Conservation (phyloP, 441 rosid species). For the Euphorbia celastroides region DNA sequence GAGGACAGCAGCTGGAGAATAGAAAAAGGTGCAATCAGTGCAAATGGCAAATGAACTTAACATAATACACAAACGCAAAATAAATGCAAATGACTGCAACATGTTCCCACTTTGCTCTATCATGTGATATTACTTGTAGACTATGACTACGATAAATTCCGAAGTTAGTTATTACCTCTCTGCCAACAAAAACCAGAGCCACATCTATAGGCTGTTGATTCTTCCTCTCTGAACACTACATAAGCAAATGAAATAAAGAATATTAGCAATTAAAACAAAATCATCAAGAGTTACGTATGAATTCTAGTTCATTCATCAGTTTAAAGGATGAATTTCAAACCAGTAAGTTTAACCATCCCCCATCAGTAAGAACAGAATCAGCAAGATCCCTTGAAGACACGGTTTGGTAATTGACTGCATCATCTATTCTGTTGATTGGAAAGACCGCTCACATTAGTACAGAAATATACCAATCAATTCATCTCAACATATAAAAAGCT, state of each 20-base stretch:
- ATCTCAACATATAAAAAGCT: not conserved
- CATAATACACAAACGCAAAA: too few relatives aligned
- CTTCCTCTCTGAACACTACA: constrained; percentile 63
- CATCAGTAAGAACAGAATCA: constrained; percentile 51
- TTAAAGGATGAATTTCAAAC: constrained; percentile 29
- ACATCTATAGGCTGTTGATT: constrained; percentile 49
- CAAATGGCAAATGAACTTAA: too few relatives aligned
- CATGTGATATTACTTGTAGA: too few relatives aligned
- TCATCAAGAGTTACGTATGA: too few relatives aligned
- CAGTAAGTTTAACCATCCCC: constrained; percentile 82
- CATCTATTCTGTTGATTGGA: constrained; percentile 29
- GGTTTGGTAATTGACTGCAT: constrained; percentile 63
- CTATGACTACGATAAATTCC: not conserved
- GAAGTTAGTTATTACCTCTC: too few relatives aligned
- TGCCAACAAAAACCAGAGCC: constrained; percentile 81
- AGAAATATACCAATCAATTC: not conserved
- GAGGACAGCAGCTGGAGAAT: constrained; percentile 55
- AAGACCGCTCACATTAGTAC: constrained; percentile 14
- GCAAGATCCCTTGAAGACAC: constrained; percentile 71
- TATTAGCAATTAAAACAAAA: not conserved
- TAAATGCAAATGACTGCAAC: too few relatives aligned
- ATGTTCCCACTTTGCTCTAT: too few relatives aligned
- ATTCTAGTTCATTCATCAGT: not conserved
- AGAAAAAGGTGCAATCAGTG: constrained; percentile 20
- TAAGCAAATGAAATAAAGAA: constrained; percentile 1